Evolutionary conservation across 495 filamentous ascomycete genomes (phyloP), one percentile per base, ranked within the genome.

Genomic region (Stereocaulon alpinum): DNA sequence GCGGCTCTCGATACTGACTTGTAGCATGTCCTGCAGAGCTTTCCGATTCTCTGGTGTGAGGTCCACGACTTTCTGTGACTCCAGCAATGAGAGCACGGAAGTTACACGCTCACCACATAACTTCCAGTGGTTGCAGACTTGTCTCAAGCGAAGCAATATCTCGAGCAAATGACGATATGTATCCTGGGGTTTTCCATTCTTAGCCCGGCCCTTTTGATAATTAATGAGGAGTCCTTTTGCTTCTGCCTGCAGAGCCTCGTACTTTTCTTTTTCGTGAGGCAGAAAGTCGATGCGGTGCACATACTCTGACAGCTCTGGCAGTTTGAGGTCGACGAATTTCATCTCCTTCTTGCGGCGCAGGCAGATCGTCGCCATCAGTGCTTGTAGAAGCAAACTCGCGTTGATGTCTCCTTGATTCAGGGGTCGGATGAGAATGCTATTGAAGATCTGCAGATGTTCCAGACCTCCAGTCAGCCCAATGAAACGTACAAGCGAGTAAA

Each of bases 101-200:
- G 81, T 79, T 17, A 94, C 73, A 5, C 88, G 84, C 40, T 87
- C 86, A 48, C 73, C 71, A 68, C 86, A 88, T 3, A 96, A 76
- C 14, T 82, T 83, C 87, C 88, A 92, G 70, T 95, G 91, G 61
- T 92, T 89, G 71, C 91, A 91, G 62, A 85, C 80, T 70, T 96
- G 91, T 17, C 91, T 82, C 58, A 96, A 78, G 14, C 91, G 86
- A 0, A 96, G 79, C 37, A 96, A 76, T 53, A 91, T 80, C 70
- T 95, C 90, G 17, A 95, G 79, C 3, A 96, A 75, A 63, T 85
- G 78, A 3, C 82, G 79, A 63, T 86, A 86, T 1, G 72, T 74
- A 30, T 80, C 70, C 1, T 70, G 71, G 20, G 72, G 75, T 61
- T 75, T 72, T 9, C 70, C 69, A 32, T 66, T 51, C 69, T 66